A percentile compares a stretch with the other conserved stretches of the same genome.
Evolutionary conservation across 352 stramenopile genomes (phyloP).

Genomic region (Phytophthora macrochlamydospora): DNA sequence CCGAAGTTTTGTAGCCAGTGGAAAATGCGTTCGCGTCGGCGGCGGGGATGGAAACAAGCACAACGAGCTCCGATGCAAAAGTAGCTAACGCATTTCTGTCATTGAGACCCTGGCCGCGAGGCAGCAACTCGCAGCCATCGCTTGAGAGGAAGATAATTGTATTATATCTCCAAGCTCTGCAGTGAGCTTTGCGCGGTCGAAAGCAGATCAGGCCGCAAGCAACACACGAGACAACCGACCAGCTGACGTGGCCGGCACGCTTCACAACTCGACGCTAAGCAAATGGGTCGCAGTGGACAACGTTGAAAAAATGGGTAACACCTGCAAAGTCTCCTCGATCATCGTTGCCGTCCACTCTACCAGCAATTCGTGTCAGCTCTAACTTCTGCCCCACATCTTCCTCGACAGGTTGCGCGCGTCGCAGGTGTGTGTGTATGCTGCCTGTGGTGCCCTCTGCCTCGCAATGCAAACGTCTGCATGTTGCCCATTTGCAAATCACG

Average conservation of each 20-base stretch:
- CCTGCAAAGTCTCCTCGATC: neutral
- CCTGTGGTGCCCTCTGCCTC: too few species aligned
- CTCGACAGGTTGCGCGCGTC: too few species aligned
- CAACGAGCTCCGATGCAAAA: neutral
- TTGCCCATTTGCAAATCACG: neutral
- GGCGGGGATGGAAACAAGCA: neutral
- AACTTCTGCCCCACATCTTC: neutral
- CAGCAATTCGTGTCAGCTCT: neutral
- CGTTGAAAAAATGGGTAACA: neutral
- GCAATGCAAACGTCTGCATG: neutral
- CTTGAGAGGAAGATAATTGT: too few species aligned
- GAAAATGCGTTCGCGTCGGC: constrained; percentile 1
- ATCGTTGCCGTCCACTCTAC: neutral
- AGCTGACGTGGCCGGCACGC: neutral
- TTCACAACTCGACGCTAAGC: neutral
- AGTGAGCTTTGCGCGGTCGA: neutral
- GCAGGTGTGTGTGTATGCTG: too few species aligned
- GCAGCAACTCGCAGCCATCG: too few species aligned
- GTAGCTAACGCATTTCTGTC: neutral
- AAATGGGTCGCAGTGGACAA: neutral
- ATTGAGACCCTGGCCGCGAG: neutral
- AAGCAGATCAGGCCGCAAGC: neutral
- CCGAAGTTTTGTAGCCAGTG: neutral
- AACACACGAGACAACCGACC: neutral
- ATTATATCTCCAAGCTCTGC: too few species aligned